Percentiles rank a stretch among this genome's conserved stretches.
Conservation (phyloP, 441 rosid species). For the Raphanus hybrid region DNA sequence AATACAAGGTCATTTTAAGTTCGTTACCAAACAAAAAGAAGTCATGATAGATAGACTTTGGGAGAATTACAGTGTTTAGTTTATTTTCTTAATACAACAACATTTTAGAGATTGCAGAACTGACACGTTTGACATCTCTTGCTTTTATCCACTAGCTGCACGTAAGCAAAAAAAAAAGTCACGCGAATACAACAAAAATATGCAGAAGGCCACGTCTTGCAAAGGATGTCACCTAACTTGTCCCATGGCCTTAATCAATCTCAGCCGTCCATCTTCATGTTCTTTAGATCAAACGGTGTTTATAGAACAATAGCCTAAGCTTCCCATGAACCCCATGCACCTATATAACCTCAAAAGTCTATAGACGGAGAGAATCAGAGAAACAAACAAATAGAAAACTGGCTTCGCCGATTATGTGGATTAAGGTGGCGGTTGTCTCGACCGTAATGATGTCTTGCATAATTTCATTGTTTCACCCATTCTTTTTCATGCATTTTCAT, state of each 20-base stretch:
- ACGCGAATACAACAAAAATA: not conserved
- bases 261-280: conserved; percentile 23
- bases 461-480: too few species aligned
- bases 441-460: too few species aligned
- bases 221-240: not conserved
- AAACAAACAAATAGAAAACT: conserved; percentile 28
- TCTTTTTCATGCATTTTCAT: too few species aligned
- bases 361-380: not conserved
- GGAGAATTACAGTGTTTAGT: not conserved
- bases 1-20: not conserved
- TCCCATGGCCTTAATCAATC: conserved; percentile 10
- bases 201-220: conserved; percentile 7
- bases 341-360: conserved; percentile 37
- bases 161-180: not conserved
- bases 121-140: not conserved
- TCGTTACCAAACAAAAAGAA: not conserved
- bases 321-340: conserved; percentile 35
- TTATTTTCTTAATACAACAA: not conserved
- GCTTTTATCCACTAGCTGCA: not conserved
- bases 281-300: conserved; percentile 45
- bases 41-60: not conserved
- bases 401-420: conserved; percentile 45
- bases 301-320: not conserved
- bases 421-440: conserved; percentile 51
- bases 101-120: not conserved